Evolutionary conservation across 352 stramenopile species (phyloP).

Genomic region (Paralagenidium karlingii): DNA sequence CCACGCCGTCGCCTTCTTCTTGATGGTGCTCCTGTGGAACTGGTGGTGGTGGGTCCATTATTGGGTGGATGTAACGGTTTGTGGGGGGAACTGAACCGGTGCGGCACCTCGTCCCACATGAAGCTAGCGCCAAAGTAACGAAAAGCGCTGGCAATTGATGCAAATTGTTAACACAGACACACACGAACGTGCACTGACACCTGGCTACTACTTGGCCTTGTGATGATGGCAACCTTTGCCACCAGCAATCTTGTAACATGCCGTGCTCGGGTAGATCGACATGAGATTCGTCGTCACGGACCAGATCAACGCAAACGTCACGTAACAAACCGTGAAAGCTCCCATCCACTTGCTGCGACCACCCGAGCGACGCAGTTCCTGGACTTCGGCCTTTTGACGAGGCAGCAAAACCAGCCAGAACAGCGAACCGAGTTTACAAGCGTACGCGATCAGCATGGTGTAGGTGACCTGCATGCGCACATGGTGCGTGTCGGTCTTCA

Average conservation of each 20-base stretch:
- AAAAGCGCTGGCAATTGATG: no score
- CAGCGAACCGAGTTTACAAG: constrained; percentile 31
- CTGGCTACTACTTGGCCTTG: no score
- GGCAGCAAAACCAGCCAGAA: constrained; percentile 42
- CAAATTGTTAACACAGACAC: no score
- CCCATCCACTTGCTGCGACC: constrained; percentile 22
- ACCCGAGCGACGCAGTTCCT: constrained; percentile 33
- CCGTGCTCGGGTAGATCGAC: constrained; percentile 34
- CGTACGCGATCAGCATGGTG: constrained; percentile 35
- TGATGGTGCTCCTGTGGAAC: no score
- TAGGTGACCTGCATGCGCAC: constrained; percentile 38
- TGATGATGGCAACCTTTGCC: constrained; percentile 47
- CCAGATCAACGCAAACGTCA: constrained; percentile 25
- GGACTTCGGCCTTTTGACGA: constrained; percentile 25
- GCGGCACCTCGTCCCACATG: no score
- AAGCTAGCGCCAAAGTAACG: no score
- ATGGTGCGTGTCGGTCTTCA: constrained; percentile 24
- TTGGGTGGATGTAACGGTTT: no score
- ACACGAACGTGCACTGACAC: no score
- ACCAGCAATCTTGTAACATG: constrained; percentile 45
- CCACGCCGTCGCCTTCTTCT: no score
- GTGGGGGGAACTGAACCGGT: no score
- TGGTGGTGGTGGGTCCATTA: no score
- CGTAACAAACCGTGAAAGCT: constrained; percentile 18
- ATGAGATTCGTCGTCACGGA: constrained; percentile 45